These are phyloP conservation scores for Delonix regia DNA, from an alignment of 306 rosid genomes.

Conservation along the genomic window DNA sequence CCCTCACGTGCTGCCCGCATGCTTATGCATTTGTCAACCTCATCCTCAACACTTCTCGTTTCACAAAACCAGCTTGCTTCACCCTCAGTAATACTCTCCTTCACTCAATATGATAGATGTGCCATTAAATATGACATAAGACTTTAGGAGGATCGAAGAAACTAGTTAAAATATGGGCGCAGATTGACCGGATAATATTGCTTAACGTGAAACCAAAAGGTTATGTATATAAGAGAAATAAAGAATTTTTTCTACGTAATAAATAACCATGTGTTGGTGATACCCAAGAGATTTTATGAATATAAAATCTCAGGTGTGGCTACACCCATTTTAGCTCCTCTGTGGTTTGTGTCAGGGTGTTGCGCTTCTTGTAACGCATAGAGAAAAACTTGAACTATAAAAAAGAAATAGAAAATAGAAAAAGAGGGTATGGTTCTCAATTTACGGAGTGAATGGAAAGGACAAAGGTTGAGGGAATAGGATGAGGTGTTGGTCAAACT, in stretches of 20 bases:
- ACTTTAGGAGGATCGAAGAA: not conserved
- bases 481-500: not conserved
- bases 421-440: not conserved
- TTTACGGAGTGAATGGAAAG: not conserved
- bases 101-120: not conserved
- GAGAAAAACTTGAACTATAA: too few relatives aligned
- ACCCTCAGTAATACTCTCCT: not conserved
- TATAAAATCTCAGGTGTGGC: not conserved
- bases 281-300: not conserved
- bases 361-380: not conserved
- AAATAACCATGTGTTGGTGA: not conserved
- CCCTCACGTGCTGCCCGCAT: conserved; percentile 17
- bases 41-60: not conserved
- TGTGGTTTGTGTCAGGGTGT: not conserved
- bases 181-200: not conserved
- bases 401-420: too few relatives aligned
- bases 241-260: too few relatives aligned
- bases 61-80: not conserved
- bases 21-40: not conserved
- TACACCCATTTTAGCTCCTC: not conserved
- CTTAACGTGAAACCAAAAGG: not conserved
- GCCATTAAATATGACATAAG: not conserved
- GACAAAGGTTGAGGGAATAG: not conserved
- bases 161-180: not conserved
- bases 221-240: not conserved